Conservation (phyloP, 75 land plant genomes). For the Cupressus sempervirens region DNA sequence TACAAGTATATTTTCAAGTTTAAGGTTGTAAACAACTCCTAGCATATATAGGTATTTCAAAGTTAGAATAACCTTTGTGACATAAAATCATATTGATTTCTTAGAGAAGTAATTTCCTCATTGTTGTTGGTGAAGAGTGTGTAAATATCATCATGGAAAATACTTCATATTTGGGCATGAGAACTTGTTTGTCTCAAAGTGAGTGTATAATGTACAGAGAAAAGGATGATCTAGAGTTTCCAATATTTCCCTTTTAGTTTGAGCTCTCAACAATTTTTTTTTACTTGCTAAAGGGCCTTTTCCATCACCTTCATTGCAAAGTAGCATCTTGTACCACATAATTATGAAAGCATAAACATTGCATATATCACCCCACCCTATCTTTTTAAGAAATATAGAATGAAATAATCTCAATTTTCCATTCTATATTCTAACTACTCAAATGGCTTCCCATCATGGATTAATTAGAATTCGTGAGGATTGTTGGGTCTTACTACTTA, state of each 20-base stretch:
- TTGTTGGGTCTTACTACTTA: constrained; percentile 41
- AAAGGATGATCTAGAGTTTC: constrained; percentile 60
- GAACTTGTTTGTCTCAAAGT: constrained; percentile 48
- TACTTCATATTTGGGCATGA: constrained; percentile 68
- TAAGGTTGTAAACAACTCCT: too few relatives aligned
- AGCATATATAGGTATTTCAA: too few relatives aligned
- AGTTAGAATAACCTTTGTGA: too few relatives aligned
- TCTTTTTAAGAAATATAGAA: constrained; percentile 40
- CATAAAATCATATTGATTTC: constrained; percentile 48
- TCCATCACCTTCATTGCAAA: constrained; percentile 79
- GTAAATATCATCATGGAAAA: constrained; percentile 64
- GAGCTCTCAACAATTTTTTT: constrained; percentile 44
- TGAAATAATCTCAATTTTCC: constrained; percentile 44
- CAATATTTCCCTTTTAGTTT: constrained; percentile 57
- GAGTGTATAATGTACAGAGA: constrained; percentile 57
- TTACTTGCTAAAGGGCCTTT: constrained; percentile 55
- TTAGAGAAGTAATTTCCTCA: constrained; percentile 57
- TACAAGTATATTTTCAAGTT: too few relatives aligned
- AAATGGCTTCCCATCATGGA: constrained; percentile 62
- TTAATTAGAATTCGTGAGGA: constrained; percentile 68
- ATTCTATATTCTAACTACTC: constrained; percentile 25
- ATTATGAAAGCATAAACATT: constrained; percentile 57
- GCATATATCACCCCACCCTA: constrained; percentile 71
- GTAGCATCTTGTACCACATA: constrained; percentile 40
- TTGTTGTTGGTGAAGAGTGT: constrained; percentile 56